Percentiles rank a stretch among this genome's conserved stretches.
These are phyloP conservation scores for Alternaria dauci DNA, from an alignment of 2,329 filamentous ascomycete genomes.

Conservation along the genomic window DNA sequence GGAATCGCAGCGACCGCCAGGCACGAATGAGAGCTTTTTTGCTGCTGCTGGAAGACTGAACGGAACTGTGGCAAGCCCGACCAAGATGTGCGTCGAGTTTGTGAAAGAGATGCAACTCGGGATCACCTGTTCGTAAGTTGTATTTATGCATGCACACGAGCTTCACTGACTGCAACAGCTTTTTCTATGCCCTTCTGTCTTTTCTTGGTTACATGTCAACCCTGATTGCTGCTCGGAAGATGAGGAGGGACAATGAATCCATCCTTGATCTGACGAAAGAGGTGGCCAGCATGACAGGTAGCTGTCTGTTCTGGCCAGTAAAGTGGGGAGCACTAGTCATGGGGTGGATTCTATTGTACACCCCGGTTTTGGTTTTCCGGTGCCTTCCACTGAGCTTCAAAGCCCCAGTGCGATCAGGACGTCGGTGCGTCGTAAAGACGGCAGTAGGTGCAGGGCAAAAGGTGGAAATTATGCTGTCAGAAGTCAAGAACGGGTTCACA, in stretches of 20 bases:
- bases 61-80: slow-evolving; percentile 20
- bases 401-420: slow-evolving; percentile 24
- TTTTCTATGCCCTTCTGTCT: slow-evolving; percentile 24
- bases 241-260: slow-evolving; percentile 1
- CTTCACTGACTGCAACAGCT: neutral
- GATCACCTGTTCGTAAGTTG: slow-evolving; percentile 26
- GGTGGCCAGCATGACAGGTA: neutral
- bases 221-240: neutral
- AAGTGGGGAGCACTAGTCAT: slow-evolving; percentile 5
- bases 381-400: slow-evolving; percentile 29
- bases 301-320: slow-evolving; percentile 1
- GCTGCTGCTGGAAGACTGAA: slow-evolving; percentile 35
- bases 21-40: slow-evolving; percentile 42
- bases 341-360: slow-evolving; percentile 5
- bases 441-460: slow-evolving; percentile 21
- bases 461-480: slow-evolving; percentile 18
- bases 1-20: slow-evolving; percentile 13
- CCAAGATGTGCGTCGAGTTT: slow-evolving; percentile 34
- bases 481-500: slow-evolving; percentile 10
- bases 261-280: neutral
- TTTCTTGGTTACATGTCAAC: slow-evolving; percentile 21
- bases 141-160: neutral
- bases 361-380: slow-evolving; percentile 26
- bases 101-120: slow-evolving; percentile 36
- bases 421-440: slow-evolving; percentile 28